These are phyloP conservation scores for Recurvomyces mirabilis DNA, from an alignment of 495 filamentous ascomycete genomes.

Conservation along the genomic window DNA sequence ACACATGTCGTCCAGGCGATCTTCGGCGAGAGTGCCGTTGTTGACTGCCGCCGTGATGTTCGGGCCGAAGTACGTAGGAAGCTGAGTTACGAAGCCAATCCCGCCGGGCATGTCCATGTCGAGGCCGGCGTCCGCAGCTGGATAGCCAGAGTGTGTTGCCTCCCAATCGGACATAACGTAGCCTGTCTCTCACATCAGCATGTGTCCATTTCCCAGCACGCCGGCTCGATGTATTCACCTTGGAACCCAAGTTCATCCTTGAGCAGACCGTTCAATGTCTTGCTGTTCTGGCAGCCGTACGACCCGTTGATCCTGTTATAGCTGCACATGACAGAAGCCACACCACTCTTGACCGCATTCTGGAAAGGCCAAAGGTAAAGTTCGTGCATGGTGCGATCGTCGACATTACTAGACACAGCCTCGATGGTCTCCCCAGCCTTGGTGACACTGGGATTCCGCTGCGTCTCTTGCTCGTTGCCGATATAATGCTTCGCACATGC, in stretches of 20 bases:
- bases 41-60: constrained; percentile 25
- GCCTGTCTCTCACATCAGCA: constrained; percentile 4
- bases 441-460: constrained; percentile 18
- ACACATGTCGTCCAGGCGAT: constrained; percentile 28
- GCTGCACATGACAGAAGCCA: constrained; percentile 28
- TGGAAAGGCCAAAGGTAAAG: constrained; percentile 30
- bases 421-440: constrained; percentile 26
- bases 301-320: constrained; percentile 32
- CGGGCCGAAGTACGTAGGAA: constrained; percentile 23
- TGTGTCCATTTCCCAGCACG: not conserved
- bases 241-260: constrained; percentile 46
- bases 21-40: constrained; percentile 24
- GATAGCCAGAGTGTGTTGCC: constrained; percentile 21
- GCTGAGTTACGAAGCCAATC: constrained; percentile 13
- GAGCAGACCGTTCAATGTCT: constrained; percentile 37
- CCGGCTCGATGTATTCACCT: constrained; percentile 28
- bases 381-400: constrained; percentile 32
- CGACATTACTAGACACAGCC: constrained; percentile 26
- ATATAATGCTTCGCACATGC: constrained; percentile 46
- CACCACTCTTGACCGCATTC: constrained; percentile 25
- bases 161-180: constrained; percentile 27
- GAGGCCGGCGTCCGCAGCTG: constrained; percentile 19
- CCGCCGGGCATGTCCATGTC: constrained; percentile 31
- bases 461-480: constrained; percentile 25
- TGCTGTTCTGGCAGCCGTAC: constrained; percentile 29